phyloP scores from a whole-genome alignment of 148 eudicot species.

The Drosera capensis region DNA sequence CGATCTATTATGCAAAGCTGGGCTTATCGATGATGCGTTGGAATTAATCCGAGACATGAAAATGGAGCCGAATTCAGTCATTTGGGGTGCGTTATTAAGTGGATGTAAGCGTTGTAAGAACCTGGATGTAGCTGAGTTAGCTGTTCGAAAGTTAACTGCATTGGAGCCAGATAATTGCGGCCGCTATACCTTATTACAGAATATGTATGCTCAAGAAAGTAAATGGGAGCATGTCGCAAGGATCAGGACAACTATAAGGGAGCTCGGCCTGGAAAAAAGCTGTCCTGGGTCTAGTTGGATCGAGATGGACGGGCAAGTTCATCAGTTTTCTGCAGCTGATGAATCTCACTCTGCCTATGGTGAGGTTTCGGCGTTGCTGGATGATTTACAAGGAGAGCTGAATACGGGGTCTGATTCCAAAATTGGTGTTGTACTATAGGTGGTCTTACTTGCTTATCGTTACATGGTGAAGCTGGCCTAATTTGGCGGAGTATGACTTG shows the following conservation, averaged over 20 bases:
- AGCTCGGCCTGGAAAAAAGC: slow-evolving; percentile 18
- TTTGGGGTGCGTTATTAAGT: slow-evolving; percentile 30
- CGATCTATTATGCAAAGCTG: slow-evolving; percentile 30
- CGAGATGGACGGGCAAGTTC: slow-evolving; percentile 21
- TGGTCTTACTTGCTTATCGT: no score
- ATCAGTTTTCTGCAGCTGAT: slow-evolving; percentile 29
- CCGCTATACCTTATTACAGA: slow-evolving; percentile 14
- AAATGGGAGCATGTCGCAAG: slow-evolving; percentile 22
- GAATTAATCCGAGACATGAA: slow-evolving; percentile 16
- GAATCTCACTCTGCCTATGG: slow-evolving; percentile 16
- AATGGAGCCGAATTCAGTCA: slow-evolving; percentile 20
- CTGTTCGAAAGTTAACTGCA: slow-evolving; percentile 18
- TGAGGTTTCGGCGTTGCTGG: slow-evolving; percentile 11
- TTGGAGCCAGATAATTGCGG: slow-evolving; percentile 32
- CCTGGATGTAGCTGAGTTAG: slow-evolving; percentile 23
- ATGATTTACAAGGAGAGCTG: slow-evolving; percentile 17
- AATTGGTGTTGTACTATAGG: background rate
- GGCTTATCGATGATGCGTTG: slow-evolving; percentile 21
- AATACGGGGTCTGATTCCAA: slow-evolving; percentile 5
- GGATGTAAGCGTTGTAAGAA: slow-evolving; percentile 22
- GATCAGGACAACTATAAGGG: slow-evolving; percentile 17
- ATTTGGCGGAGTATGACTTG: no score
- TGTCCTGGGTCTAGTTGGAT: slow-evolving; percentile 37
- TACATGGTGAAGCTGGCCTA: no score
- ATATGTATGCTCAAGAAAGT: slow-evolving; percentile 24